phyloP scores from a whole-genome alignment of 495 filamentous ascomycete species.

The Aspergillus sclerotiicarbonarius region DNA sequence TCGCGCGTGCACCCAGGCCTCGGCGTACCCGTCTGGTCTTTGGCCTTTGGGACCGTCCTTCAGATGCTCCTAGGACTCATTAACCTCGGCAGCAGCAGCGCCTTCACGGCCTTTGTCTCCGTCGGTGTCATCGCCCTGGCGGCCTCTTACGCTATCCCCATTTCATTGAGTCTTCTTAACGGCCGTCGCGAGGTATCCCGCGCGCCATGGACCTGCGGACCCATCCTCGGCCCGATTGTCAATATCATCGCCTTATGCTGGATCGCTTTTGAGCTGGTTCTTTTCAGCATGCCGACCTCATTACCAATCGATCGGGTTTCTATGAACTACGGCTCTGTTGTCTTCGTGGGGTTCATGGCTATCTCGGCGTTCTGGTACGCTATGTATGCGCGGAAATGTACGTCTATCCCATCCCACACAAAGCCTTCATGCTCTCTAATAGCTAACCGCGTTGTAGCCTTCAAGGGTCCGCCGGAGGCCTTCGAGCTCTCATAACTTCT shows the following conservation, averaged over 20 bases:
- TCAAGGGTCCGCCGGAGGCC: conserved; percentile 44
- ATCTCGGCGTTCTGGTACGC: conserved; percentile 45
- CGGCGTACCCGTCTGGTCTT: conserved; percentile 37
- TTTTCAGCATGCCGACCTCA: conserved; percentile 53
- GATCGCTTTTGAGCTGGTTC: conserved; percentile 59
- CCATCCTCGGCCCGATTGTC: conserved; percentile 50
- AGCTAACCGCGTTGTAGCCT: conserved; percentile 26
- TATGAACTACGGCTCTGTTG: conserved; percentile 64
- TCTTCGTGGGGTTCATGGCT: conserved; percentile 56
- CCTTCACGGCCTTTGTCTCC: conserved; percentile 64
- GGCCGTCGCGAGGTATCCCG: conserved; percentile 49
- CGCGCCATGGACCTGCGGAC: conserved; percentile 56
- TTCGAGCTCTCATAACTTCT: conserved; percentile 23
- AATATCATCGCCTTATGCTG: conserved; percentile 59
- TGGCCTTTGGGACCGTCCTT: conserved; percentile 33
- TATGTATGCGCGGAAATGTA: conserved; percentile 46
- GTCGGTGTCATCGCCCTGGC: conserved; percentile 62
- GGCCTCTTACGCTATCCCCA: conserved; percentile 57
- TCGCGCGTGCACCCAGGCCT: conserved; percentile 28
- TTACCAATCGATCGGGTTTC: conserved; percentile 45
- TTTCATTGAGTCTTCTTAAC: conserved; percentile 52
- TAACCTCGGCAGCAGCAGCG: conserved; percentile 58
- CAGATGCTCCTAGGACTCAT: conserved; percentile 58
- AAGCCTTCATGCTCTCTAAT: too few relatives aligned
- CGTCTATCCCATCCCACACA: conserved; percentile 5